Evolutionary conservation across 495 filamentous ascomycete species (phyloP).

Genomic region (Daldinia childiae): DNA sequence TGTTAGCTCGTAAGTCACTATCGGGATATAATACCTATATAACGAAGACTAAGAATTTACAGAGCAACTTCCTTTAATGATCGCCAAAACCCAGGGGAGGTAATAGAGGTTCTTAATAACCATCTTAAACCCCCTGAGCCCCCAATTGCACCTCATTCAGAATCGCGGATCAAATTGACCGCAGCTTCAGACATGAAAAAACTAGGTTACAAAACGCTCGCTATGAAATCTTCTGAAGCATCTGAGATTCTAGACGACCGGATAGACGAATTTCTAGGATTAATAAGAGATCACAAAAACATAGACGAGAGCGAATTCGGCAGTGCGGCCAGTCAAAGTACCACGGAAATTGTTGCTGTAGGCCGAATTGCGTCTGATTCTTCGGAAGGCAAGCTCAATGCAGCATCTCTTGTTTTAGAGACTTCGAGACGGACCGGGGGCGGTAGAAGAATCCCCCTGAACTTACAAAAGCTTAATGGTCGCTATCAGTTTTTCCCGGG

Average conservation of each 20-base stretch:
- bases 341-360: slow-evolving; percentile 86
- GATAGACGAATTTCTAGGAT: slow-evolving; percentile 82
- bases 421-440: slow-evolving; percentile 85
- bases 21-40: background rate
- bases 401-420: slow-evolving; percentile 85
- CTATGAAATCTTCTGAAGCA: slow-evolving; percentile 91
- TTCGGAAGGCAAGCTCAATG: slow-evolving; percentile 82
- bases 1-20: slow-evolving; percentile 47
- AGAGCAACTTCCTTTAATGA: slow-evolving; percentile 70
- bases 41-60: slow-evolving; percentile 26
- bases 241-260: slow-evolving; percentile 94
- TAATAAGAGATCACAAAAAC: slow-evolving; percentile 77
- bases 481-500: slow-evolving; percentile 89
- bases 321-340: slow-evolving; percentile 83
- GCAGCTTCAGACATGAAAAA: slow-evolving; percentile 88
- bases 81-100: slow-evolving; percentile 79
- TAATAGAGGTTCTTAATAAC: slow-evolving; percentile 81
- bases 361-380: slow-evolving; percentile 91
- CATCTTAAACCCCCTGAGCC: slow-evolving; percentile 74
- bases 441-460: slow-evolving; percentile 81
- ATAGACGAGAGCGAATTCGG: slow-evolving; percentile 86
- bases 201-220: slow-evolving; percentile 88
- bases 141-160: slow-evolving; percentile 74
- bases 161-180: slow-evolving; percentile 81
- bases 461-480: slow-evolving; percentile 70